Percentiles rank a stretch among this genome's conserved stretches.
Evolutionary conservation across 306 rosid species (phyloP).

Genomic region (Cucumis hystrix): DNA sequence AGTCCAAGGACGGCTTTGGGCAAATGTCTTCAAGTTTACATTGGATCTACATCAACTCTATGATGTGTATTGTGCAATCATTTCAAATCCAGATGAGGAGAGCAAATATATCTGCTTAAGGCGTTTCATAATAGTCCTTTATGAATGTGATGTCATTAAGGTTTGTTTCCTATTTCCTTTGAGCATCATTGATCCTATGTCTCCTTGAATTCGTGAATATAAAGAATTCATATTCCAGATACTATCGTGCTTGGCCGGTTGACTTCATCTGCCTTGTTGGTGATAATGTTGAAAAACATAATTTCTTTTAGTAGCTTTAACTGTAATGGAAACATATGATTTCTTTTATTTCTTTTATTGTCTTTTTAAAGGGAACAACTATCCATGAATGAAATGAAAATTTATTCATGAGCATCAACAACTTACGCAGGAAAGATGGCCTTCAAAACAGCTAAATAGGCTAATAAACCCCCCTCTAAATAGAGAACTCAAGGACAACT

Average conservation of each 20-base stretch:
- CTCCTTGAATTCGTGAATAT: not conserved
- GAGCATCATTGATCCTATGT: not conserved
- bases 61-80: conserved; percentile 91
- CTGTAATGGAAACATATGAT: not conserved
- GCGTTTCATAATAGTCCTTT: conserved; percentile 82
- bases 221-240: not conserved
- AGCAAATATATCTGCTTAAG: conserved; percentile 84
- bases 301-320: not conserved
- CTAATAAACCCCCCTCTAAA: not conserved
- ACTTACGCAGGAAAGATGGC: not conserved
- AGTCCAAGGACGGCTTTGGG: conserved; percentile 86
- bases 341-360: not conserved
- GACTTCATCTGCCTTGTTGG: not conserved
- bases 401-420: not conserved
- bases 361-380: not conserved
- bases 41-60: conserved; percentile 62
- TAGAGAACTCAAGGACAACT: not conserved
- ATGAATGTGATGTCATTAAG: conserved; percentile 72
- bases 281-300: not conserved
- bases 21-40: conserved; percentile 80
- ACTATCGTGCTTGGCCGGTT: not conserved
- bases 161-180: conserved; percentile 22
- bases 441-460: not conserved
- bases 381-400: not conserved
- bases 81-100: conserved; percentile 94